These are phyloP conservation scores for Sporobolomyces phaffii DNA, from an alignment of 768 basidiomycete species.

Conservation along the genomic window DNA sequence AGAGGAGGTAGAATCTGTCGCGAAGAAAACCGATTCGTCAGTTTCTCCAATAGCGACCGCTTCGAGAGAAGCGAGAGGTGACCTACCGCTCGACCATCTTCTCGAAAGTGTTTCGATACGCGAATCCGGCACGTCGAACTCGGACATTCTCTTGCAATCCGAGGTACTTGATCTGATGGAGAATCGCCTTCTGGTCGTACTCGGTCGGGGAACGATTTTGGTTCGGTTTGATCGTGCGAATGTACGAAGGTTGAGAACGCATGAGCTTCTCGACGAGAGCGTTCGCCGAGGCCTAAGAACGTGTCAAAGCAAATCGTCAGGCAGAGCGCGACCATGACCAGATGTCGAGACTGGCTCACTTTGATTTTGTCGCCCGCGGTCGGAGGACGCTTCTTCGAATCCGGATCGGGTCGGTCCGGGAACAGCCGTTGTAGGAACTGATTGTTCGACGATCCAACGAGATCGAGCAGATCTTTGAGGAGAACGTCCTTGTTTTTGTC, in stretches of 20 bases:
- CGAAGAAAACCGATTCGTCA: too few species aligned
- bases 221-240: conserved; percentile 98
- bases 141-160: conserved; percentile 98
- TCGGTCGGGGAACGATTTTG: conserved; percentile 84
- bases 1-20: conserved; percentile 75
- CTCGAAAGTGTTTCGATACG: conserved; percentile 95
- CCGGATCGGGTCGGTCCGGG: conserved; percentile 89
- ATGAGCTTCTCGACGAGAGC: conserved; percentile 96
- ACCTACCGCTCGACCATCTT: conserved; percentile 86
- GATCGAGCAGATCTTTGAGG: conserved; percentile 86
- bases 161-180: conserved; percentile 99
- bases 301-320: background rate
- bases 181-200: conserved; percentile 87
- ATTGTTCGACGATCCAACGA: conserved; percentile 72
- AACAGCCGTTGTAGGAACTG: conserved; percentile 81
- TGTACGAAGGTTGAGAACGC: conserved; percentile 95
- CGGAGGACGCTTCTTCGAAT: conserved; percentile 94
- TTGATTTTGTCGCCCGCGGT: conserved; percentile 98
- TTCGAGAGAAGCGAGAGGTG: too few species aligned
- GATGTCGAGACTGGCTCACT: conserved; percentile 48
- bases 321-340: background rate
- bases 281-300: conserved; percentile 70
- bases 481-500: conserved; percentile 99
- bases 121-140: conserved; percentile 93
- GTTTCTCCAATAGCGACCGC: too few species aligned